These are phyloP conservation scores for Metarhizium anisopliae DNA, from an alignment of 2,329 filamentous ascomycete species.

Conservation along the genomic window DNA sequence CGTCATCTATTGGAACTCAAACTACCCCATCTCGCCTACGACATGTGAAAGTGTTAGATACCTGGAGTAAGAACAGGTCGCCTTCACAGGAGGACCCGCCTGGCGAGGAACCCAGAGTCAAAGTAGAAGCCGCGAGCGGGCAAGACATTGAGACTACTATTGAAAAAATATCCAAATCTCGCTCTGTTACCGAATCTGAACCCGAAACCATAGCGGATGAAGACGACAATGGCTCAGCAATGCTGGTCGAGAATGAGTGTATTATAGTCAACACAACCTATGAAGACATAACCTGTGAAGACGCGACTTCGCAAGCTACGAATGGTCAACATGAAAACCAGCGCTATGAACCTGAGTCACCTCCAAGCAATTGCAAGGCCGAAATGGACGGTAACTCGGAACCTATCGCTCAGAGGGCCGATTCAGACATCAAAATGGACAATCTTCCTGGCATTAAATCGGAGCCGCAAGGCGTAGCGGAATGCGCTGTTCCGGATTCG, in stretches of 20 bases:
- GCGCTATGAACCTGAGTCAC: background rate
- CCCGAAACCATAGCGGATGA: background rate
- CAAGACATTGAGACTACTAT: background rate
- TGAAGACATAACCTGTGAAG: background rate
- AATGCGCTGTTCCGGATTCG: background rate
- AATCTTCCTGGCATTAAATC: background rate
- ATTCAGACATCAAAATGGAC: background rate
- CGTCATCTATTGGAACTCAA: constrained; percentile 1
- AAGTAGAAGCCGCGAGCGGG: background rate
- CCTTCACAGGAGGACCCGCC: background rate
- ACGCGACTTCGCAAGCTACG: background rate
- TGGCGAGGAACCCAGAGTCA: background rate
- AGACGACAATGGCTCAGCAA: background rate
- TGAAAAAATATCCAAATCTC: background rate
- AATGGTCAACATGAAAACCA: background rate
- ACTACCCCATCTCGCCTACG: background rate
- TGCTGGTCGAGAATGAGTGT: background rate
- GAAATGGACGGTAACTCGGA: background rate
- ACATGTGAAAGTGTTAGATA: background rate
- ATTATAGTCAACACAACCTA: background rate
- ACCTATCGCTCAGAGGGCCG: background rate
- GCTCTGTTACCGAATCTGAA: background rate
- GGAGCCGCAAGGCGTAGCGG: background rate
- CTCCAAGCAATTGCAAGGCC: background rate
- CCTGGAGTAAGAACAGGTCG: background rate